Evolutionary conservation across 2,329 filamentous ascomycete genomes (phyloP).

Genomic region (Exophiala aquamarina): DNA sequence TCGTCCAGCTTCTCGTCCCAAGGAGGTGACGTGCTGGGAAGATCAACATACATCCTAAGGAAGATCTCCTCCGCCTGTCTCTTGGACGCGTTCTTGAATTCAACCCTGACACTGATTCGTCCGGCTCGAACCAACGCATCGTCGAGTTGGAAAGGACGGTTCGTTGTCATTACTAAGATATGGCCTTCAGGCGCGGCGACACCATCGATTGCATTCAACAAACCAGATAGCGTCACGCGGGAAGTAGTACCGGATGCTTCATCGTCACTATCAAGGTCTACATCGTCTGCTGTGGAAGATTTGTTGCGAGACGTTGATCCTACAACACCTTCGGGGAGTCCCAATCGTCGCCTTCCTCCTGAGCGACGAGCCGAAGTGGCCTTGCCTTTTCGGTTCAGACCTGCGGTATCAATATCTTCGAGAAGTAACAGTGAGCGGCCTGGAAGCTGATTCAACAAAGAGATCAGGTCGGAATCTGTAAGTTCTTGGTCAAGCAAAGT

Average conservation of each 20-base stretch:
- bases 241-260: slow-evolving; percentile 1
- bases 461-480: slow-evolving; percentile 61
- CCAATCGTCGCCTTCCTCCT: background rate
- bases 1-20: slow-evolving; percentile 15
- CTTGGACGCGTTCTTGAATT: slow-evolving; percentile 45
- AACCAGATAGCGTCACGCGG: slow-evolving; percentile 69
- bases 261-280: slow-evolving; percentile 6
- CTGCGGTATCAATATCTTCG: slow-evolving; percentile 68
- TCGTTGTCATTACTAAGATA: slow-evolving; percentile 82
- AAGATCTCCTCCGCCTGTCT: slow-evolving; percentile 30
- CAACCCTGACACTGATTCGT: slow-evolving; percentile 67
- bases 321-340: background rate
- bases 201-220: slow-evolving; percentile 81
- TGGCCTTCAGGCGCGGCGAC: slow-evolving; percentile 76
- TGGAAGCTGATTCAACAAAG: slow-evolving; percentile 62
- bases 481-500: slow-evolving; percentile 60
- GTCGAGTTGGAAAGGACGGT: slow-evolving; percentile 70
- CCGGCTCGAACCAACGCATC: slow-evolving; percentile 72
- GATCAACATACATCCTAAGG: slow-evolving; percentile 28
- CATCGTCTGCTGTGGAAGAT: background rate
- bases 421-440: slow-evolving; percentile 65
- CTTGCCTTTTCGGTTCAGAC: slow-evolving; percentile 38
- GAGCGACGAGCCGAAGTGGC: background rate
- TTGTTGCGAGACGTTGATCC: background rate
- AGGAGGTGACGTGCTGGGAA: slow-evolving; percentile 12